Evolutionary conservation across 1,284 basidiomycete species (phyloP).

Genomic region (Melanopsichium pennsylvanicum): DNA sequence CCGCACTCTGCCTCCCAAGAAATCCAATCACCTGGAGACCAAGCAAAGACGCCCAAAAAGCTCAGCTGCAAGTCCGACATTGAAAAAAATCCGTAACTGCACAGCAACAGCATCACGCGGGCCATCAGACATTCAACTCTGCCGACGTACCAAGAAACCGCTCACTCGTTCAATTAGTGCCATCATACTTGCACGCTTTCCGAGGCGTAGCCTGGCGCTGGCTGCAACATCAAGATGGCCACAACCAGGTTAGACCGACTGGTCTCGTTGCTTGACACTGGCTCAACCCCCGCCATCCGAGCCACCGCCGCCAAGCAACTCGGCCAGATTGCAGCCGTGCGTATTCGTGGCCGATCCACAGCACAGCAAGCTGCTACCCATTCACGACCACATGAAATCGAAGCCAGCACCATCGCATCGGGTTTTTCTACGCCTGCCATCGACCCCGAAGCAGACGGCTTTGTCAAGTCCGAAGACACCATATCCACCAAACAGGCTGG

Average conservation of each 20-base stretch:
- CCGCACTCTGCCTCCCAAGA: too few relatives aligned
- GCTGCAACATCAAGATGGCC: conserved; percentile 19
- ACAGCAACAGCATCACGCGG: too few relatives aligned
- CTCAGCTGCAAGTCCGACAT: too few relatives aligned
- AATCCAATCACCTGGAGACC: too few relatives aligned
- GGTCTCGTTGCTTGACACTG: conserved; percentile 87
- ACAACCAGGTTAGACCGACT: conserved; percentile 78
- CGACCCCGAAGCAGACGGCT: conserved; percentile 39
- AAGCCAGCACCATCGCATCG: conserved; percentile 9
- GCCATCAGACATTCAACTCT: too few relatives aligned
- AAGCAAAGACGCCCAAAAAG: too few relatives aligned
- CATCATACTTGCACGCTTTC: too few relatives aligned
- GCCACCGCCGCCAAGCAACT: conserved; percentile 90
- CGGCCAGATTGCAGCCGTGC: conserved; percentile 77
- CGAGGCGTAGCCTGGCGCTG: too few relatives aligned
- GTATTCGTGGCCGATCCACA: conserved; percentile 68
- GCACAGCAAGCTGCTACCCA: conserved; percentile 28
- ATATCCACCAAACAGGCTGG: conserved; percentile 1
- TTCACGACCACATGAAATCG: conserved; percentile 13
- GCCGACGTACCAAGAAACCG: too few relatives aligned
- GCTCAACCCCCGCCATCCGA: conserved; percentile 83
- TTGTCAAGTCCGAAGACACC: conserved; percentile 26
- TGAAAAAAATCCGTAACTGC: too few relatives aligned
- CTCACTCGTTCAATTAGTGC: too few relatives aligned
- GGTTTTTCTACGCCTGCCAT: conserved; percentile 35